A percentile compares a stretch with the other conserved stretches of the same genome.
These are phyloP conservation scores for Pueraria montana DNA, from an alignment of 306 rosid genomes.

Conservation along the genomic window DNA sequence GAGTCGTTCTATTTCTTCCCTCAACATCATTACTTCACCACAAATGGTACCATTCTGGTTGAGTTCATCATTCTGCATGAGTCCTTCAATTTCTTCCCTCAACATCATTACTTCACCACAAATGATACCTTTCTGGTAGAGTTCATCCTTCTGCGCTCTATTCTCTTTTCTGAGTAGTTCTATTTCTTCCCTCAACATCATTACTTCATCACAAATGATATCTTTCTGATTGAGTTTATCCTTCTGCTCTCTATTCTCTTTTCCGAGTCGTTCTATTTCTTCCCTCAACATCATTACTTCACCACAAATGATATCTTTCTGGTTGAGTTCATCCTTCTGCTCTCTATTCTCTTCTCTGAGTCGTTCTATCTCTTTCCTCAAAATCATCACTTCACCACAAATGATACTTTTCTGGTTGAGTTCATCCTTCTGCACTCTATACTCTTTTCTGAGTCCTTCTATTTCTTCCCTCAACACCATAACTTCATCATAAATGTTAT, in stretches of 20 bases:
- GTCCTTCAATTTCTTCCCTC: conserved; percentile 59
- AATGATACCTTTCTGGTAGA: conserved; percentile 12
- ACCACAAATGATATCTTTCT: background rate
- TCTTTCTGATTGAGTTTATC: conserved; percentile 42
- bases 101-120: conserved; percentile 44
- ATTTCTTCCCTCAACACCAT: conserved; percentile 56
- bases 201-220: conserved; percentile 39
- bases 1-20: conserved; percentile 59
- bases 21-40: conserved; percentile 46
- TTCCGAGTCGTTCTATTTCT: conserved; percentile 58
- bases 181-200: conserved; percentile 54
- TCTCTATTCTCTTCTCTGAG: conserved; percentile 55
- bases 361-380: conserved; percentile 58
- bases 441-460: conserved; percentile 59
- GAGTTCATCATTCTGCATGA: conserved; percentile 55
- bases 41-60: background rate
- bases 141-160: conserved; percentile 49
- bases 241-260: conserved; percentile 57
- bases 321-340: conserved; percentile 51
- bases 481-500: conserved; percentile 43
- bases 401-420: conserved; percentile 12
- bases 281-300: conserved; percentile 55
- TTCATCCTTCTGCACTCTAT: conserved; percentile 50
- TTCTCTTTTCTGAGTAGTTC: conserved; percentile 57
- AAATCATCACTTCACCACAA: conserved; percentile 45